Evolutionary conservation across 2,329 filamentous ascomycete genomes (phyloP), one percentile per base, ranked within the genome.

Genomic region (Phialocephala sp.): DNA sequence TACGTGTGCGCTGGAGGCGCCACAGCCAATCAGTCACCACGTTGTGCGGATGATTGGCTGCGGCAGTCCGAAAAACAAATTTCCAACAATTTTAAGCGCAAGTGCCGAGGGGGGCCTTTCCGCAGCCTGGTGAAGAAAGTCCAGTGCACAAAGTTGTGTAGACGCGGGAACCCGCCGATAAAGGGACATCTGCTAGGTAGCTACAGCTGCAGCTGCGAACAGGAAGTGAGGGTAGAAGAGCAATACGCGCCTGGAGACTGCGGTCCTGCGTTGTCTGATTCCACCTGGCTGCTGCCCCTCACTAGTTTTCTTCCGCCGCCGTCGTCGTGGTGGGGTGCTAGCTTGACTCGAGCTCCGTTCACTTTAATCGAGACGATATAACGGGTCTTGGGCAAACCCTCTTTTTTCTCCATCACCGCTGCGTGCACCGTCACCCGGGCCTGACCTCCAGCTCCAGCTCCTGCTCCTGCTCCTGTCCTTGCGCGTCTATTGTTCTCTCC

Each of bases 31-130:
- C 24, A 14, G n/a, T 14, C 20, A 8, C 37, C 58, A 60, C 59
- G 59, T 60, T 39, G 43, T 8, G n/a, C 14, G 1, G 27, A 32
- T 57, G 22, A 63, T 63, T 63, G 54, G 60, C 41, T 27, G 18
- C 54, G 60, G 54, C 52, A 39, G 27, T 8, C n/a, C 20, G 54
- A 43, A 63, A 63, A 63, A 59, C 41, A n/a, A 63, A 63, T 27
- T 50, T 14, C 6, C 11, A 35, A 50, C 20, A 59, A 27, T 47
- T 39, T 20, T 47, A 47, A 27, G 22, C 58, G 27, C 37, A 27
- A 22, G 20, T 47, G 41, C 39, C 58, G 58, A 63, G 43, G 12
- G 24, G 20, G 6, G 27, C 27, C 20, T 24, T 50, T 20, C 18
- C 41, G 11, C 41, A 22, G 58, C 55, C 35, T 57, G 32, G 55